Evolutionary conservation across 768 basidiomycete genomes (phyloP), one percentile per base, ranked within the genome.

Genomic region (Boletus rubescentipes): DNA sequence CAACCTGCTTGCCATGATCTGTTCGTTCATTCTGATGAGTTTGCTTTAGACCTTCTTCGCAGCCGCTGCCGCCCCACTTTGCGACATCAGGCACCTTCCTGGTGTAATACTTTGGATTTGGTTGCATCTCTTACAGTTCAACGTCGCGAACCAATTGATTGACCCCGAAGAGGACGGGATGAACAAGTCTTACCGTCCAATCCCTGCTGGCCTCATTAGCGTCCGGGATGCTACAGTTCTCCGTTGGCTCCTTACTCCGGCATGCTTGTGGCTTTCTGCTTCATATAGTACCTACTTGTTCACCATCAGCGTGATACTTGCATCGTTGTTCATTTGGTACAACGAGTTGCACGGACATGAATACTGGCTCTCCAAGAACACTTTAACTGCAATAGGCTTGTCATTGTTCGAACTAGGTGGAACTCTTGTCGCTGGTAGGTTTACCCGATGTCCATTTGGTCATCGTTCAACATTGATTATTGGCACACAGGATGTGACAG

Each of bases 81-180:
- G 59, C 20, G 55, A 60, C 32, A 8, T 62, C 26, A 41, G 43
- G 3, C 62, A 48, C 1, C 39, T 73, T 5, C 49, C 66, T 12
- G 62, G 72, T 32, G 64, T 71, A 12, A 59, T 75, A 35, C 59
- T 74, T 35, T 80, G 79, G 79, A 73, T 77, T 11, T 78, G 73
- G 71, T 54, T 79, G 6, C 79, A 80, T 55, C 67, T 78, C 29
- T 65, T 80, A 7, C 76, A 77, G 37, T 77, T 75, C 66, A 68
- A 74, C 46, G 65, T 75, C 16, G 66, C 76, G 9, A 80, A 80
- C 49, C 79, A 80, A 59, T 59, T 68, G 12, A 61, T 72, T 29
- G 66, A 68, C 49, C 68, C 72, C 10, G 72, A 72, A 36, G 79
- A 80, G 61, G 79, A 80, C 56, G 61, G 59, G 11, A 61, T 52